phyloP scores from a whole-genome alignment of 305 asterid genomes.

The Fraxinus greggii region DNA sequence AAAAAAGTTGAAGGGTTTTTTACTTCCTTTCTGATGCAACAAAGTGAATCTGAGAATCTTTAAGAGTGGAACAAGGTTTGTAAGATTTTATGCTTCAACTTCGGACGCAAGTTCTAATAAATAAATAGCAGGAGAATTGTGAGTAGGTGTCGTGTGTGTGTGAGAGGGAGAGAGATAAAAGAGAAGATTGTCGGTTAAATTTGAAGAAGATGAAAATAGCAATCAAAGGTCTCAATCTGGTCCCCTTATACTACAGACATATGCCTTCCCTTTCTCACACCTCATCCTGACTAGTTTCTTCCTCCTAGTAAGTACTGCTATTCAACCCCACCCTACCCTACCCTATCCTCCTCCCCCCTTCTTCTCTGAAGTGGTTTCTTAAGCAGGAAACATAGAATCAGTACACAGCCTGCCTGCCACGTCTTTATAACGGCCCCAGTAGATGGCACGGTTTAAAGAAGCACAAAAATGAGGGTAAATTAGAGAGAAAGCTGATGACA shows the following conservation, averaged over 20 bases:
- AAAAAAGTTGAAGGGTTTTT: background rate
- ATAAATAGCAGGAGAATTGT: background rate
- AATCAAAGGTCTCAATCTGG: conserved; percentile 41
- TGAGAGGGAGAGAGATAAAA: conserved; percentile 10
- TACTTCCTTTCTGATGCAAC: conserved; percentile 21
- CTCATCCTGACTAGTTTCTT: conserved; percentile 1
- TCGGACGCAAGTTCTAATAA: background rate
- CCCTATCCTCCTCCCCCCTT: background rate
- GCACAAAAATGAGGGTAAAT: background rate
- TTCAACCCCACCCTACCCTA: background rate
- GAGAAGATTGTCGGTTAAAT: background rate
- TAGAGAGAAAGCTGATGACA: conserved; percentile 2
- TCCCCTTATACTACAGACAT: conserved; percentile 24
- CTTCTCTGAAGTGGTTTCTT: background rate
- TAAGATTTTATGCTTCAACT: background rate
- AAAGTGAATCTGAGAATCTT: conserved; percentile 7
- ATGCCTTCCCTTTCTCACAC: conserved; percentile 21
- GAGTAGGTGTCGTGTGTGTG: background rate
- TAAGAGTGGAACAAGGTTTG: background rate
- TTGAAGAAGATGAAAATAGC: background rate
- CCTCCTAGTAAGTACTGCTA: background rate
- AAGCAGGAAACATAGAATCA: conserved; percentile 10
- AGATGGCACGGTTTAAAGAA: conserved; percentile 15
- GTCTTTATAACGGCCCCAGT: background rate
- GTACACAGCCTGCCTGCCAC: conserved; percentile 10